Percentiles rank a stretch among this genome's conserved stretches.
Evolutionary conservation across 768 basidiomycete genomes (phyloP).

Genomic region (Rhizopogon roseolus): DNA sequence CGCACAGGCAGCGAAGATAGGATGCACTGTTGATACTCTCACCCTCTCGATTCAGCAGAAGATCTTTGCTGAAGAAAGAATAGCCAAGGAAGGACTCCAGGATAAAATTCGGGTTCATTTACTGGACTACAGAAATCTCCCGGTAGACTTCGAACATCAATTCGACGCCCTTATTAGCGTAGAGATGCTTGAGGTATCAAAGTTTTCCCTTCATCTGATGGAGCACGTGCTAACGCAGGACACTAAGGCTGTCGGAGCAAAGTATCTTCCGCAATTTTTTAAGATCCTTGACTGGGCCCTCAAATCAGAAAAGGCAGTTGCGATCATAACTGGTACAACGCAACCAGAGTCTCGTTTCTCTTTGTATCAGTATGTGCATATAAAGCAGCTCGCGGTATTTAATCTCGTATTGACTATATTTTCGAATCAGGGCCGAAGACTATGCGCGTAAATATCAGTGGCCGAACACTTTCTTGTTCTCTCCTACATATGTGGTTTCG

Average conservation of each 20-base stretch:
- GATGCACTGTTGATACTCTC: constrained; percentile 44
- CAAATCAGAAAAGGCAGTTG: constrained; percentile 32
- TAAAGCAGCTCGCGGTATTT: not conserved
- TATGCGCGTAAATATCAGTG: constrained; percentile 25
- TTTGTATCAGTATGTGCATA: constrained; percentile 11
- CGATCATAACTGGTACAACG: constrained; percentile 20
- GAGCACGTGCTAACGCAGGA: not conserved
- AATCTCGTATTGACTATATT: not conserved
- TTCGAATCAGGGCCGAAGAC: constrained; percentile 16
- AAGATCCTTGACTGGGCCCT: constrained; percentile 32
- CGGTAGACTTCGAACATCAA: constrained; percentile 30
- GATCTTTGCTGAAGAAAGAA: constrained; percentile 36
- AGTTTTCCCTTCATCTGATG: not conserved
- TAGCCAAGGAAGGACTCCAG: constrained; percentile 32
- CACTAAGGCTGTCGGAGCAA: constrained; percentile 30
- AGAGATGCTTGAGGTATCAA: constrained; percentile 37
- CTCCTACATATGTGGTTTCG: constrained; percentile 12
- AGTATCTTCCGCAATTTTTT: constrained; percentile 34
- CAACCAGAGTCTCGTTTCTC: constrained; percentile 20
- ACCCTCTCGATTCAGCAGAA: constrained; percentile 46
- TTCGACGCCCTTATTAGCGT: constrained; percentile 37
- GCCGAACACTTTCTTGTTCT: constrained; percentile 20
- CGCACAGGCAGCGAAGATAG: constrained; percentile 32
- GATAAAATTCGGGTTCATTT: constrained; percentile 33
- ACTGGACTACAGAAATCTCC: constrained; percentile 42